Base-by-base conservation (phyloP, 768 basidiomycete species). In the Holtermannia corniformis region DNA sequence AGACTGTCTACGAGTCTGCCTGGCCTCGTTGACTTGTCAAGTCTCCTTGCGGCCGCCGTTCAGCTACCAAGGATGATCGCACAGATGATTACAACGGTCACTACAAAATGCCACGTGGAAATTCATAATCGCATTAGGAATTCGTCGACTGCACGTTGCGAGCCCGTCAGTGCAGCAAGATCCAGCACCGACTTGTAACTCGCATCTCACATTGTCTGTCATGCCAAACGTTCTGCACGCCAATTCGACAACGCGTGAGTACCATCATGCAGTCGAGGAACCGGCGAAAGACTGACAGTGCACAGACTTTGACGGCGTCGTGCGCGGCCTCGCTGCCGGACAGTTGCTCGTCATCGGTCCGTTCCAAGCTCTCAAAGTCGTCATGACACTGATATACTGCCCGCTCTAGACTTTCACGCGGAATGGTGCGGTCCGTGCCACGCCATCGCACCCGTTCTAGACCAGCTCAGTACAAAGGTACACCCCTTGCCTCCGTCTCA, bases 331-430 rank as follows among this genome's bases (percentile, higher is more conserved):
- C 19, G 50, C 59, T 21, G 51, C 62, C 0, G 51, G 44, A 20
- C 66, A 71, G 51, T 61, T 68, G n/a, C 57, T 69, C 16, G 65
- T 71, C 40, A 63, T 68, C 32, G 70, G 64, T 64, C 28, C 57
- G 65, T 44, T 5, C 20, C 22, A 11, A 2, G 24, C 14, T 25
- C 13, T n/a, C 20, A 27, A 22, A 12, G 12, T 4, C n/a, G 20
- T 25, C 14, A 5, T 41, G 13, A 10, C n/a, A n/a, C 47, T 52
- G 27, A 50, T 26, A n/a, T n/a, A 16, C 22, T 23, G 4, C 14
- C 20, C 22, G 14, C 14, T 19, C n/a, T 48, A 64, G 66, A 70
- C 54, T 71, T 71, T 45, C 60, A 68, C 41, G 71, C 71, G 57
- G 44, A 47, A 2, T 60, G 63, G 62, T 69, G 66, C 51, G 65